Evolutionary conservation across 164 flowering plant species (phyloP).

Genomic region (Chimonanthus praecox): DNA sequence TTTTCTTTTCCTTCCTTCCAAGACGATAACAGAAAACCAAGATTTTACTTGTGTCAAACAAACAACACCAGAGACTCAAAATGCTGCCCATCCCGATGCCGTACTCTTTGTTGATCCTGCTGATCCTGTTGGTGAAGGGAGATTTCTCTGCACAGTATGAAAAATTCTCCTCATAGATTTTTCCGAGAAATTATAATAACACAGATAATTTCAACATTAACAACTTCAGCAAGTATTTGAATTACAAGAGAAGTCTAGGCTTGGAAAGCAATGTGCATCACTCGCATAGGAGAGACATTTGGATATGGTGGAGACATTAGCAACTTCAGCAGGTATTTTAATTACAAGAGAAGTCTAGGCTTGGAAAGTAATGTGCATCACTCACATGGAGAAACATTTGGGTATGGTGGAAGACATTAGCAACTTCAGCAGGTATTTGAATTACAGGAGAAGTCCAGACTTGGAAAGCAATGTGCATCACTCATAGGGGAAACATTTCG

Average conservation of each 20-base stretch:
- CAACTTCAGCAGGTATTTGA: background rate
- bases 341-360: too few species aligned
- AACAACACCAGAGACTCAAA: slow-evolving; percentile 29
- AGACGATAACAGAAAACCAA: slow-evolving; percentile 13
- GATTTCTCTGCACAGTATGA: slow-evolving; percentile 53
- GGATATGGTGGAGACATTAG: too few species aligned
- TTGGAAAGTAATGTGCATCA: background rate
- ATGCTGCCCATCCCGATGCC: slow-evolving; percentile 97
- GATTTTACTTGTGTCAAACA: slow-evolving; percentile 10
- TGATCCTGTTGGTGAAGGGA: slow-evolving; percentile 59
- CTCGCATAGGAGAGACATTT: too few species aligned
- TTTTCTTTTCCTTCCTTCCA: background rate
- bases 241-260: background rate
- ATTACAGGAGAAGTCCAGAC: too few species aligned
- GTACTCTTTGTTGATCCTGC: slow-evolving; percentile 41
- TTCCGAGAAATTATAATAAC: background rate
- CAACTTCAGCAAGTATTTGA: background rate
- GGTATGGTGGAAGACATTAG: too few species aligned
- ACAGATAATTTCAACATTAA: background rate
- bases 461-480: background rate
- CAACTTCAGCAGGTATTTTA: background rate
- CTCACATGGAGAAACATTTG: too few species aligned
- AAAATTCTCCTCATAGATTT: background rate
- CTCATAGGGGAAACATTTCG: too few species aligned
- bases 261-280: background rate